Evolutionary conservation across 2,329 filamentous ascomycete species (phyloP).

Genomic region (Chalaropsis thielavioides): DNA sequence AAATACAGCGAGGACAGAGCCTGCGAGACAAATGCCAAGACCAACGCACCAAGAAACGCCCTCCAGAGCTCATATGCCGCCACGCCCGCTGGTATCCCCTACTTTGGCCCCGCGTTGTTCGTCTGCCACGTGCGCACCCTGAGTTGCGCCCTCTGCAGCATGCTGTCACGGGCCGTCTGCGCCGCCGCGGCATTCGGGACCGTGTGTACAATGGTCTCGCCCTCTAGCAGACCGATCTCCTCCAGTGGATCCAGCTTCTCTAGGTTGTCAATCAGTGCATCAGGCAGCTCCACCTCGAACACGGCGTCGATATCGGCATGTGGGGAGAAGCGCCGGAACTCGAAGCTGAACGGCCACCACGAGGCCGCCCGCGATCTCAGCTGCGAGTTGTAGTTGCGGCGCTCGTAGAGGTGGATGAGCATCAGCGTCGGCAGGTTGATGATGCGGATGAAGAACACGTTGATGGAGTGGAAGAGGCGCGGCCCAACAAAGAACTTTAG

Average conservation of each 20-base stretch:
- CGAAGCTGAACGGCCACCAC: constrained; percentile 24
- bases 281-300: constrained; percentile 44
- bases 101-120: background rate
- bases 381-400: constrained; percentile 31
- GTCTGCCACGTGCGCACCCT: constrained; percentile 10
- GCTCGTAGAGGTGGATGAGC: constrained; percentile 46
- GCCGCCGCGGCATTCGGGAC: background rate
- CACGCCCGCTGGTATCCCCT: no score
- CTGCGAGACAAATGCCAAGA: no score
- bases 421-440: constrained; percentile 52
- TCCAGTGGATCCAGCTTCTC: constrained; percentile 25
- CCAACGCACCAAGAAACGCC: no score
- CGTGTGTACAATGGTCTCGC: constrained; percentile 24
- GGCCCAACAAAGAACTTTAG: constrained; percentile 48
- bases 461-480: constrained; percentile 55
- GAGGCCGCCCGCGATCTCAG: background rate
- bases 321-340: constrained; percentile 37
- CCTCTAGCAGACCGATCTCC: constrained; percentile 25
- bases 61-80: no score
- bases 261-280: constrained; percentile 25
- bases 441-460: constrained; percentile 48
- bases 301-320: constrained; percentile 47
- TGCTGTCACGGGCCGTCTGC: constrained; percentile 1
- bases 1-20: no score
- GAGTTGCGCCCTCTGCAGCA: constrained; percentile 2